These are phyloP conservation scores for Solanum piurae DNA, from an alignment of 257 asterid species.

Conservation along the genomic window DNA sequence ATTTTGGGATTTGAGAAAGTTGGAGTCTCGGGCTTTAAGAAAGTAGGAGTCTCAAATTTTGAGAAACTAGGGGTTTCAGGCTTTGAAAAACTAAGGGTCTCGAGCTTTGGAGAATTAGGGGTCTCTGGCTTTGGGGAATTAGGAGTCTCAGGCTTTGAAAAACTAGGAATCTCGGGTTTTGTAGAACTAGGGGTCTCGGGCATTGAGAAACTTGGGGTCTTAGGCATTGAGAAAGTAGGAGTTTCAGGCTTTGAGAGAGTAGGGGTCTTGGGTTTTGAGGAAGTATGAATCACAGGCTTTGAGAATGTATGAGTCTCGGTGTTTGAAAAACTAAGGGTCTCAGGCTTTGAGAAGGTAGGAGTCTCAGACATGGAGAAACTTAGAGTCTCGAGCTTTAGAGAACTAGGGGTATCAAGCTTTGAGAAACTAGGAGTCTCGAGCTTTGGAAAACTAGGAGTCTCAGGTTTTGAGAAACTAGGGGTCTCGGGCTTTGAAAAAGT, in stretches of 20 bases:
- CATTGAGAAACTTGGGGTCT: background rate
- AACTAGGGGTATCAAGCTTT: background rate
- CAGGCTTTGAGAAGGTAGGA: background rate
- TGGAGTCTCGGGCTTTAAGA: background rate
- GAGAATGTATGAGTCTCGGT: background rate
- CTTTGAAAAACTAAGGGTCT: background rate
- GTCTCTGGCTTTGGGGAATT: background rate
- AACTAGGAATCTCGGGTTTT: background rate
- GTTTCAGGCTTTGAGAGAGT: background rate
- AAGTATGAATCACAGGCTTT: background rate
- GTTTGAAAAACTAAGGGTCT: background rate
- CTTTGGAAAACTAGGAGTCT: background rate
- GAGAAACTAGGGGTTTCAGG: background rate
- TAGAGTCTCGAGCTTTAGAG: background rate
- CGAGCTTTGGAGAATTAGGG: background rate
- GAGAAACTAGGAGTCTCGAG: background rate
- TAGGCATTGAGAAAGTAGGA: background rate
- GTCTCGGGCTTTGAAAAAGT: no score
- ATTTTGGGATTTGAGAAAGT: background rate
- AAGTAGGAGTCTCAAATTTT: background rate
- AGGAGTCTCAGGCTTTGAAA: background rate
- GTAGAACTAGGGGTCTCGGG: background rate
- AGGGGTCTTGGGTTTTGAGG: background rate
- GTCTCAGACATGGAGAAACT: no score
- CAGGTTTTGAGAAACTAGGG: background rate